Conservation (phyloP, 768 basidiomycete genomes). For the Kwoniella shandongensis region DNA sequence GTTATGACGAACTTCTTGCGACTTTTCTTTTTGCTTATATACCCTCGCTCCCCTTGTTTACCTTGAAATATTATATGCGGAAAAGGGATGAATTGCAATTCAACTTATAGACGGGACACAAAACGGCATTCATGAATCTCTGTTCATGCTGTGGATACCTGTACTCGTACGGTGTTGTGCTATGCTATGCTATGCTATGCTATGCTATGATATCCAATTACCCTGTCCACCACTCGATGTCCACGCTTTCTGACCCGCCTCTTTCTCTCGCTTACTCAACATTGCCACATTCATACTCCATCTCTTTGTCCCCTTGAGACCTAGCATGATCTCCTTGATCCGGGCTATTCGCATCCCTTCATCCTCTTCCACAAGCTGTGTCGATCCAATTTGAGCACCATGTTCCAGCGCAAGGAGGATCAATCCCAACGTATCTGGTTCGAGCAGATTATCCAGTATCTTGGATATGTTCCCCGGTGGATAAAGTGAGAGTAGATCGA, state of each 20-base stretch:
- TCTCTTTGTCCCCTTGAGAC: conserved; percentile 25
- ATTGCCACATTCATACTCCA: conserved; percentile 39
- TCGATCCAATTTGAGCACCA: conserved; percentile 2
- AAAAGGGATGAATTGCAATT: too few relatives aligned
- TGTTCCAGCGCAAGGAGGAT: conserved; percentile 23
- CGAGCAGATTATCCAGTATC: conserved; percentile 29
- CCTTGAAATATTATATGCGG: too few relatives aligned
- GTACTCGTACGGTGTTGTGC: too few relatives aligned
- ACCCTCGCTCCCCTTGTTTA: too few relatives aligned
- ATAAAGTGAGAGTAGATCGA: conserved; percentile 17
- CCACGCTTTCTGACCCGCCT: conserved; percentile 30
- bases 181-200: too few relatives aligned
- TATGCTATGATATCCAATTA: conserved; percentile 23
- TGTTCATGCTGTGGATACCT: too few relatives aligned
- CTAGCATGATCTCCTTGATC: conserved; percentile 22
- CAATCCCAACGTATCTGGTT: conserved; percentile 37
- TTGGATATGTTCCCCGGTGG: conserved; percentile 22
- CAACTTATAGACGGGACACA: too few relatives aligned
- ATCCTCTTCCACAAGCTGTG: conserved; percentile 6
- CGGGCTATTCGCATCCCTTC: background rate
- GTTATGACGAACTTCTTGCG: too few relatives aligned
- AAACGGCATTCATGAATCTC: too few relatives aligned
- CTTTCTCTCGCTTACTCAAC: conserved; percentile 21
- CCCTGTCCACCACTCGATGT: conserved; percentile 19
- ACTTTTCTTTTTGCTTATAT: too few relatives aligned